These are phyloP conservation scores for Coniochaeta ligniaria DNA, from an alignment of 2,329 filamentous ascomycete genomes.

Conservation along the genomic window DNA sequence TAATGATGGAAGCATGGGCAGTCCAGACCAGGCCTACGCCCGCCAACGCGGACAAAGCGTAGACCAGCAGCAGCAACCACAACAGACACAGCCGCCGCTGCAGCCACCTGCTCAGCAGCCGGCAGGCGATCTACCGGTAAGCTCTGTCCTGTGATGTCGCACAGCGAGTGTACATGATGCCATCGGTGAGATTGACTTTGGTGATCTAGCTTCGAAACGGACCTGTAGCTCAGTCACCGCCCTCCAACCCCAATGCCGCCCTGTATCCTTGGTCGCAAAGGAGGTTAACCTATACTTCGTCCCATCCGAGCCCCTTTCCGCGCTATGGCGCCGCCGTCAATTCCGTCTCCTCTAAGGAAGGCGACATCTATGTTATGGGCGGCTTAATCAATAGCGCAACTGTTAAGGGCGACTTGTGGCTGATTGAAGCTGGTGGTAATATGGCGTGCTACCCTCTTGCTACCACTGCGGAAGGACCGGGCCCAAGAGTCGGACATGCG, in stretches of 20 bases:
- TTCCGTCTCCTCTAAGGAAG: slow-evolving; percentile 85
- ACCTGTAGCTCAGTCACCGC: slow-evolving; percentile 19
- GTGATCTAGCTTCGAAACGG: slow-evolving; percentile 46
- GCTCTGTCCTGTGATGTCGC: slow-evolving; percentile 12
- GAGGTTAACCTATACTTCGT: slow-evolving; percentile 75
- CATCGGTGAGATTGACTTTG: slow-evolving; percentile 3
- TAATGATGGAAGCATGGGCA: slow-evolving; percentile 47
- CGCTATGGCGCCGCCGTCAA: slow-evolving; percentile 97
- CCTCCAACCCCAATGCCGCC: slow-evolving; percentile 60
- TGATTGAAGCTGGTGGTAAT: slow-evolving; percentile 84
- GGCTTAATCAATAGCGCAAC: slow-evolving; percentile 91
- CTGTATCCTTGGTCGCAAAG: slow-evolving; percentile 96
- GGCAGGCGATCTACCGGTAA: slow-evolving; percentile 33
- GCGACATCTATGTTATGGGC: slow-evolving; percentile 96
- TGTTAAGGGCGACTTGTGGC: slow-evolving; percentile 95
- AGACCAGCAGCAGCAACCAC: slow-evolving; percentile 37
- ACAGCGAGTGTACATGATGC: background rate
- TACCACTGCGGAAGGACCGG: slow-evolving; percentile 88
- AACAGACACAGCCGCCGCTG: slow-evolving; percentile 41
- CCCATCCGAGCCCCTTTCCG: slow-evolving; percentile 81
- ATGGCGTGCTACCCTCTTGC: slow-evolving; percentile 87
- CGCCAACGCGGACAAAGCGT: slow-evolving; percentile 46
- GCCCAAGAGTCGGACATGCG: slow-evolving; percentile 88
- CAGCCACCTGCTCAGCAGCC: slow-evolving; percentile 29
- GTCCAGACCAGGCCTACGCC: slow-evolving; percentile 57